phyloP scores from a whole-genome alignment of 75 land plant species.

The Adiantum capillusveneris region DNA sequence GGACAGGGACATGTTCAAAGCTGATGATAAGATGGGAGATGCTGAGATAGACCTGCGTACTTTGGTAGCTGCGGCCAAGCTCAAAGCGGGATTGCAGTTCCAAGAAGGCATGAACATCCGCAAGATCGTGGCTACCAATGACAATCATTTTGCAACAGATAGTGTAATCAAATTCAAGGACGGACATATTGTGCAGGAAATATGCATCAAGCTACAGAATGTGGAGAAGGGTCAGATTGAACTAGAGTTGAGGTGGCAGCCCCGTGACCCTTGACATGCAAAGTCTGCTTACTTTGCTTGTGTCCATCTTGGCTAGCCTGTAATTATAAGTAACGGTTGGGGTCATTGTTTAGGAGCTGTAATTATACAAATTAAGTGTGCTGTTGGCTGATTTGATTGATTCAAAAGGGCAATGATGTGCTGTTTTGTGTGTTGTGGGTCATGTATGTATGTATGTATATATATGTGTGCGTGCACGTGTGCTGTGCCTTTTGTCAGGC shows the following conservation, averaged over 20 bases:
- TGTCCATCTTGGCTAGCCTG: too few relatives aligned
- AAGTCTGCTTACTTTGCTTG: too few relatives aligned
- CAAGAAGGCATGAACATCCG: constrained; percentile 39
- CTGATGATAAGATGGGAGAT: constrained; percentile 85
- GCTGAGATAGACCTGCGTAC: constrained; percentile 60
- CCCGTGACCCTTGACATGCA: constrained; percentile 1
- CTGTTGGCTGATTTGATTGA: too few relatives aligned
- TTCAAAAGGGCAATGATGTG: too few relatives aligned
- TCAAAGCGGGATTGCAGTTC: constrained; percentile 18
- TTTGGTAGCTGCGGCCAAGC: constrained; percentile 41
- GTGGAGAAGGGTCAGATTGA: constrained; percentile 81
- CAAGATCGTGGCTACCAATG: constrained; percentile 47
- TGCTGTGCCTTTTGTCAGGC: too few relatives aligned
- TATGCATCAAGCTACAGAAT: constrained; percentile 57
- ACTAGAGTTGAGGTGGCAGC: constrained; percentile 58
- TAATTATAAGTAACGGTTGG: too few relatives aligned
- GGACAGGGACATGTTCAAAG: constrained; percentile 63
- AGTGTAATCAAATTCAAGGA: constrained; percentile 51
- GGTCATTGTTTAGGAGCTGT: too few relatives aligned
- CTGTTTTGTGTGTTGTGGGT: too few relatives aligned
- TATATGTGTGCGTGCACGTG: too few relatives aligned
- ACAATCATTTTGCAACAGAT: constrained; percentile 64
- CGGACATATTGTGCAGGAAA: constrained; percentile 67
- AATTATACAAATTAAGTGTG: too few relatives aligned
- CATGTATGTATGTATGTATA: too few relatives aligned